A percentile compares a stretch with the other conserved stretches of the same genome.
These are phyloP conservation scores for Linnemannia exigua DNA, from an alignment of 192 early-diverging fungal genomes.

Conservation along the genomic window DNA sequence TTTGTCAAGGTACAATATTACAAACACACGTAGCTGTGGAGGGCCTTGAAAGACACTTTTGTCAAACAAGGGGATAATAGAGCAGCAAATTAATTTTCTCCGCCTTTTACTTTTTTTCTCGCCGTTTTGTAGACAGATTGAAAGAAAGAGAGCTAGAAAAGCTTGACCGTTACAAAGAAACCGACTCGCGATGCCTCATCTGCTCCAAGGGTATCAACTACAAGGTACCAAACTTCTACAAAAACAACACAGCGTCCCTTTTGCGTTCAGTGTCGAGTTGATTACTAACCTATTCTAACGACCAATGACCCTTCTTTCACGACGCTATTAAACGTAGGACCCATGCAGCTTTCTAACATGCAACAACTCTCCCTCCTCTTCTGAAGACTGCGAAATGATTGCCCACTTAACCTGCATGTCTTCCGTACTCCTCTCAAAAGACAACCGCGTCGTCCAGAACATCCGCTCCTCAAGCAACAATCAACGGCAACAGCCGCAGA, in stretches of 20 bases:
- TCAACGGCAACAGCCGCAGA: background rate
- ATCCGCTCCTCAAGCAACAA: background rate
- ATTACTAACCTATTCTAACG: too few species aligned
- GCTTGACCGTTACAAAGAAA: conserved; percentile 7
- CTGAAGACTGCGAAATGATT: conserved; percentile 26
- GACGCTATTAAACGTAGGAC: background rate
- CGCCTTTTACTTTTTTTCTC: background rate
- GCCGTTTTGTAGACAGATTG: conserved; percentile 2
- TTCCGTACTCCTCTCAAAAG: conserved; percentile 16
- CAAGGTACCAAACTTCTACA: conserved; percentile 20
- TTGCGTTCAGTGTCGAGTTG: too few species aligned
- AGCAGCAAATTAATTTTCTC: background rate
- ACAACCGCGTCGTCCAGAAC: background rate
- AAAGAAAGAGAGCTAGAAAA: conserved; percentile 7
- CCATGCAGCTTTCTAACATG: conserved; percentile 17
- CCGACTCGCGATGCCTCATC: background rate
- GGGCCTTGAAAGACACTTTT: too few species aligned
- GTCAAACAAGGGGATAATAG: too few species aligned
- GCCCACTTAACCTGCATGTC: conserved; percentile 50
- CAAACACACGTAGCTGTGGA: too few species aligned
- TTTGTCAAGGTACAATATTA: background rate
- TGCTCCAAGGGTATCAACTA: conserved; percentile 33
- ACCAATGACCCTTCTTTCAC: background rate
- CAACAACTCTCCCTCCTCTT: background rate
- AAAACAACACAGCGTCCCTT: too few species aligned